Percentiles rank a stretch among this genome's conserved stretches.
Evolutionary conservation across 202 grass and related monocot genomes (phyloP).

Genomic region (Setaria italica): DNA sequence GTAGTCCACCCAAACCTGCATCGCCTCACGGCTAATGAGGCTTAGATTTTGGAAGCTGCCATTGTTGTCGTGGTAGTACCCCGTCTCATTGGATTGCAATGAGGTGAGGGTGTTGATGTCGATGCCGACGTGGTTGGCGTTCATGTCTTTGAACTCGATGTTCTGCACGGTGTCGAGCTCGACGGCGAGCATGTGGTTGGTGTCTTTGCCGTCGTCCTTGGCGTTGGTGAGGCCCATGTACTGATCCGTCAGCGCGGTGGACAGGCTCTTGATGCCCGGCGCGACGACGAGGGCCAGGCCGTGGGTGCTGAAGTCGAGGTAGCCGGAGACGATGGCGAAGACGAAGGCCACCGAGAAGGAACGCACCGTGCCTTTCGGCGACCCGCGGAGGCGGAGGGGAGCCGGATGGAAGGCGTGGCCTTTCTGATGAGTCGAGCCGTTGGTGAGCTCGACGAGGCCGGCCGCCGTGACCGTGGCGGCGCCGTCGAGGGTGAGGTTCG

Average conservation of each 20-base stretch:
- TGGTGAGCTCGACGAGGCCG: conserved; percentile 38
- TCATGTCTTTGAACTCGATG: conserved; percentile 22
- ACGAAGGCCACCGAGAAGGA: conserved; percentile 48
- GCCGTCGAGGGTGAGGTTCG: conserved; percentile 41
- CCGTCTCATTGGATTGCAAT: neutral
- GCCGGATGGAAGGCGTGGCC: conserved; percentile 40
- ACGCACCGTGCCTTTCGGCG: neutral
- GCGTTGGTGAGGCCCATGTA: conserved; percentile 43
- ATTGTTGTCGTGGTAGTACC: conserved; percentile 6
- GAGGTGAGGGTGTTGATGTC: conserved; percentile 36
- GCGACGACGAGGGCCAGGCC: conserved; percentile 24
- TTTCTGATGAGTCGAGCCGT: neutral
- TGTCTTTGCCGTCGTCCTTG: conserved; percentile 13
- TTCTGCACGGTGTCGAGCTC: conserved; percentile 43
- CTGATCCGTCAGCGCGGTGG: neutral
- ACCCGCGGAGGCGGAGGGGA: neutral
- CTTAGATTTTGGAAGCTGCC: neutral
- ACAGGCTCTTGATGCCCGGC: neutral
- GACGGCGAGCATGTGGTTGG: conserved; percentile 35
- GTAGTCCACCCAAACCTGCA: conserved; percentile 53
- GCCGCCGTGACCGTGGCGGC: neutral
- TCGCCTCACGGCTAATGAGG: conserved; percentile 4
- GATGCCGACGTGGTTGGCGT: conserved; percentile 35
- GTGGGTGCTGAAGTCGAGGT: neutral
- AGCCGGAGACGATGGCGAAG: conserved; percentile 36